These are phyloP conservation scores for Lablab purpureus DNA, from an alignment of 306 rosid species.

Conservation along the genomic window DNA sequence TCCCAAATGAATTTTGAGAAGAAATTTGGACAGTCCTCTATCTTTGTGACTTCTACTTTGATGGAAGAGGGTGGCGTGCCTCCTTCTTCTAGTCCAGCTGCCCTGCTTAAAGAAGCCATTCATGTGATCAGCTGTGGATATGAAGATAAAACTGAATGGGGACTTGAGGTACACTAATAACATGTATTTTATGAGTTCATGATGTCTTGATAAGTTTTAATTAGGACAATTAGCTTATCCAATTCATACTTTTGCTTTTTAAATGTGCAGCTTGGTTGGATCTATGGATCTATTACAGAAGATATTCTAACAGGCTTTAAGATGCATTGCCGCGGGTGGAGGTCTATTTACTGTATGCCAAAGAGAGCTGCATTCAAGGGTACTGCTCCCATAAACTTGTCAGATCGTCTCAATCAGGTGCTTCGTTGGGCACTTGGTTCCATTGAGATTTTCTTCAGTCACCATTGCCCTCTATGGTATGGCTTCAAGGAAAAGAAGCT, in stretches of 20 bases:
- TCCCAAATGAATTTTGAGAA: constrained; percentile 89
- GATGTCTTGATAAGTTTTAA: constrained; percentile 6
- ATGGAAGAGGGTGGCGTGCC: constrained; percentile 89
- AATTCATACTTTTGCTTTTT: constrained; percentile 23
- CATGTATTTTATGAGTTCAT: not conserved
- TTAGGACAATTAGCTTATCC: constrained; percentile 8
- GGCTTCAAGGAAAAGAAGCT: constrained; percentile 86
- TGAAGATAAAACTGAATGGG: constrained; percentile 96
- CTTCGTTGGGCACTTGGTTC: constrained; percentile 97
- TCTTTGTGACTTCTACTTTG: constrained; percentile 87
- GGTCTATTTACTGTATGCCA: constrained; percentile 89
- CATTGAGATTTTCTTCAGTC: constrained; percentile 92
- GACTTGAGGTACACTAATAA: constrained; percentile 65
- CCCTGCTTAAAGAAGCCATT: constrained; percentile 81
- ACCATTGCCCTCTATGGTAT: constrained; percentile 82
- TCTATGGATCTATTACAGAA: constrained; percentile 89
- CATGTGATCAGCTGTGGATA: constrained; percentile 88
- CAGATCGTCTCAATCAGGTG: constrained; percentile 92
- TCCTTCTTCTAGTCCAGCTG: constrained; percentile 85
- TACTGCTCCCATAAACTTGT: constrained; percentile 94
- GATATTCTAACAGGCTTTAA: constrained; percentile 91
- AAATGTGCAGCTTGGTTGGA: constrained; percentile 84
- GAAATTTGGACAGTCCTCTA: constrained; percentile 84
- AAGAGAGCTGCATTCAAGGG: constrained; percentile 88
- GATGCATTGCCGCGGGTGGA: constrained; percentile 99